Percentiles rank a stretch among this genome's conserved stretches.
These are phyloP conservation scores for Arthrinium phaeospermum DNA, from an alignment of 2,329 filamentous ascomycete species.

Conservation along the genomic window DNA sequence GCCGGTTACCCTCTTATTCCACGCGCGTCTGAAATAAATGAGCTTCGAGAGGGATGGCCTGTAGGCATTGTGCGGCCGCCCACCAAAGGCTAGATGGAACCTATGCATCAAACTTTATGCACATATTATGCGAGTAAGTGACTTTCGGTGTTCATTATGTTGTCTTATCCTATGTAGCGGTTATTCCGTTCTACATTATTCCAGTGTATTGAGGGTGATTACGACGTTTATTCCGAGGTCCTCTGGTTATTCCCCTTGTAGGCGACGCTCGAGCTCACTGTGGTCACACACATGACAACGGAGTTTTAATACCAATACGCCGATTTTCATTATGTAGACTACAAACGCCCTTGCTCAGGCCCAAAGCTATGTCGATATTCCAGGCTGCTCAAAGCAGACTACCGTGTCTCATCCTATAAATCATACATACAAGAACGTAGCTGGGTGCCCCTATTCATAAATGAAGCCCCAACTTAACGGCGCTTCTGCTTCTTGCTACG, in stretches of 20 bases:
- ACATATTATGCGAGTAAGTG: neutral
- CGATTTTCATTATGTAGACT: constrained; percentile 8
- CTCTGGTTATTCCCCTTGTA: too few species aligned
- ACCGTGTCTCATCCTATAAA: neutral
- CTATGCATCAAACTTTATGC: neutral
- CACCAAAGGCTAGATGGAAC: neutral
- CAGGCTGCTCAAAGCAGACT: neutral
- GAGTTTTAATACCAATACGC: neutral
- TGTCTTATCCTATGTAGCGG: too few species aligned
- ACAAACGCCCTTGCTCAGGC: neutral
- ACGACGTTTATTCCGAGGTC: too few species aligned
- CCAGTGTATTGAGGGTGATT: too few species aligned
- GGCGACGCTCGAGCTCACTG: too few species aligned
- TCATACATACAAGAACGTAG: neutral
- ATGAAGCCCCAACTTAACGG: neutral
- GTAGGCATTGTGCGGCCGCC: neutral
- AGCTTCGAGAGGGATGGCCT: neutral
- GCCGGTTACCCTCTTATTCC: neutral
- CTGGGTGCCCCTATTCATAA: neutral
- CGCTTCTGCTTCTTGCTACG: constrained; percentile 18
- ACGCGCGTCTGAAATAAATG: neutral
- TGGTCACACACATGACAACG: neutral
- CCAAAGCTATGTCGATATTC: neutral
- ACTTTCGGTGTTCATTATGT: too few species aligned
- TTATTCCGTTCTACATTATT: neutral